Base-by-base conservation (phyloP, 306 rosid genomes). In the Cajanus cajan region DNA sequence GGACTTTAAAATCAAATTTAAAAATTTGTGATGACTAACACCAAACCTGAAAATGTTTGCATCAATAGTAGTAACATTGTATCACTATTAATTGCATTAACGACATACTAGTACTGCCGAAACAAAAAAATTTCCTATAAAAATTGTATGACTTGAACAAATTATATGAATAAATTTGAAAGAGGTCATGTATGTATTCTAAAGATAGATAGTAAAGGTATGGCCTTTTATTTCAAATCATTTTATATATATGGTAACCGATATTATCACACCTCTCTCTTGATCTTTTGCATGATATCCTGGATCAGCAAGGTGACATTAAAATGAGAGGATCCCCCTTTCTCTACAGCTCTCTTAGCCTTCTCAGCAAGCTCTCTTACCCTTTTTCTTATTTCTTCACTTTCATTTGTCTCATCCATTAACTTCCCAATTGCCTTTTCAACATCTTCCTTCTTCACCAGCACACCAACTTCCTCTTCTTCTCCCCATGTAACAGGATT, bases 241-340 rank as follows among this genome's bases (percentile, higher is more conserved):
- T n/a, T n/a, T n/a, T n/a, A n/a, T n/a, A n/a, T n/a, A n/a, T n/a
- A n/a, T n/a, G n/a, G n/a, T n/a, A n/a, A n/a, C n/a, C n/a, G n/a
- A n/a, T n/a, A n/a, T n/a, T n/a, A 7, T 33, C 44, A 15, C 8
- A n/a, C 2, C 7, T 33, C 24, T 3, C 21, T 6, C 13, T 33
- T 31, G 2, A 7, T 6, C 0, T 33, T 62, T 62, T 62, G 68
- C 22, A 2, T 62, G 68, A 62, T 62, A 33, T 62, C 88, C 61
- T 85, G 78, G 72, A 89, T 87, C 1, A 89, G 6, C 37, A 40
- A 4, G 1, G 21, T 55, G 5, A 82, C 51, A 7, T 80, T 50
- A 0, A 28, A 37, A 4, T 88, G 44, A 55, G 96, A 90, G 24
- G 96, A 85, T 4, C 96, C 96, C 8, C 89, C 90, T 73, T 71